Evolutionary conservation across 2,329 filamentous ascomycete genomes (phyloP).

Genomic region (Aspergillus ochraceus): DNA sequence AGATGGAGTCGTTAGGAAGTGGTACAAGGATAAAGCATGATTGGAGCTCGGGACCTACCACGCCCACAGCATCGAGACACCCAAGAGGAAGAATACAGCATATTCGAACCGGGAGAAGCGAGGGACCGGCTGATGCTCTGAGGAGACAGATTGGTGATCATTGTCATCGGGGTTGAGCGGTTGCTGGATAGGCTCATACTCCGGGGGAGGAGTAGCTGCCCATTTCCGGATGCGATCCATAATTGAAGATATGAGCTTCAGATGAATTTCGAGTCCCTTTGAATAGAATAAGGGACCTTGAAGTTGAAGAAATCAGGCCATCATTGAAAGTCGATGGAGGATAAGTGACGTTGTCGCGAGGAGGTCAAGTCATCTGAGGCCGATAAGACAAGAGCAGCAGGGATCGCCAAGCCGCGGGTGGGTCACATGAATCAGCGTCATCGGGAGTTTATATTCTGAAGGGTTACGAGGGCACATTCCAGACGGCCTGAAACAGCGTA

Average conservation of each 20-base stretch:
- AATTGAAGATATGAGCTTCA: not conserved
- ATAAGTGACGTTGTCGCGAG: not conserved
- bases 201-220: constrained; percentile 27
- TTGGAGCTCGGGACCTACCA: constrained; percentile 61
- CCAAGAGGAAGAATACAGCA: constrained; percentile 77
- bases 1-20: constrained; percentile 2
- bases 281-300: not conserved
- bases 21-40: not conserved
- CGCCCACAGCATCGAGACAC: constrained; percentile 94
- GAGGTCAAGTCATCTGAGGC: not conserved
- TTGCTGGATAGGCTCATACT: constrained; percentile 33
- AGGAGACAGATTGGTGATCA: constrained; percentile 22
- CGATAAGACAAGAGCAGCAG: constrained; percentile 14
- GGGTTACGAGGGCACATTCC: too few relatives aligned
- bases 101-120: constrained; percentile 85
- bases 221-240: constrained; percentile 40
- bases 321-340: not conserved
- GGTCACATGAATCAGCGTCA: not conserved
- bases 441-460: too few relatives aligned
- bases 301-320: constrained; percentile 7
- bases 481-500: not conserved
- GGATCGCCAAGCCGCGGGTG: constrained; percentile 7
- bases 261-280: not conserved
- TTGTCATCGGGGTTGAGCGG: constrained; percentile 30
- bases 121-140: constrained; percentile 10